Conservation (phyloP, 441 rosid species). For the Mallotus japonicus region DNA sequence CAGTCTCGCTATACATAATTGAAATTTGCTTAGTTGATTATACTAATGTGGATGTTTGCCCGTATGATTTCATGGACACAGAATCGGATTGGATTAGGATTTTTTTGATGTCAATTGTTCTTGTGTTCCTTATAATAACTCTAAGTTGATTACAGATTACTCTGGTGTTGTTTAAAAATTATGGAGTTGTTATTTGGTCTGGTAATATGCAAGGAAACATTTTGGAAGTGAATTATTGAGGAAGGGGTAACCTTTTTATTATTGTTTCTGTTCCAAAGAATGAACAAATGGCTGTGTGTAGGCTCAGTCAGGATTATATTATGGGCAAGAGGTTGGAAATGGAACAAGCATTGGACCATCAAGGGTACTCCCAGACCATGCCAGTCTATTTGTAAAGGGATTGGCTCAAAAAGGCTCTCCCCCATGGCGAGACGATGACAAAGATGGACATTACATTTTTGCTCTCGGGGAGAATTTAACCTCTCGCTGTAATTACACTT, state of each 20-base stretch:
- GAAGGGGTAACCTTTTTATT: conserved; percentile 28
- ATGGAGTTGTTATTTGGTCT: conserved; percentile 15
- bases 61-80: conserved; percentile 1
- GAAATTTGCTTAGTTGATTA: conserved; percentile 10
- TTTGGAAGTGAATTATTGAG: conserved; percentile 19
- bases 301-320: conserved; percentile 62
- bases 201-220: conserved; percentile 15
- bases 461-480: conserved; percentile 69
- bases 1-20: not conserved
- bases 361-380: conserved; percentile 43
- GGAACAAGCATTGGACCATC: conserved; percentile 55
- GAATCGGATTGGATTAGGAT: conserved; percentile 2
- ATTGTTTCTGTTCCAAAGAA: conserved; percentile 34
- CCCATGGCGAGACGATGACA: conserved; percentile 66
- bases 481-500: conserved; percentile 63
- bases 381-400: conserved; percentile 48
- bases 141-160: conserved; percentile 1
- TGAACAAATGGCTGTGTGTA: conserved; percentile 60
- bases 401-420: conserved; percentile 58
- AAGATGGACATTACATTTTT: conserved; percentile 75
- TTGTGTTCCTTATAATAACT: not conserved
- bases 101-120: not conserved
- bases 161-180: not conserved
- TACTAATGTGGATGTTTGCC: not conserved
- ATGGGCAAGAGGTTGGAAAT: conserved; percentile 64